These are phyloP conservation scores for Syncephalis fuscata DNA, from an alignment of 371 early-diverging fungal species.

Conservation along the genomic window DNA sequence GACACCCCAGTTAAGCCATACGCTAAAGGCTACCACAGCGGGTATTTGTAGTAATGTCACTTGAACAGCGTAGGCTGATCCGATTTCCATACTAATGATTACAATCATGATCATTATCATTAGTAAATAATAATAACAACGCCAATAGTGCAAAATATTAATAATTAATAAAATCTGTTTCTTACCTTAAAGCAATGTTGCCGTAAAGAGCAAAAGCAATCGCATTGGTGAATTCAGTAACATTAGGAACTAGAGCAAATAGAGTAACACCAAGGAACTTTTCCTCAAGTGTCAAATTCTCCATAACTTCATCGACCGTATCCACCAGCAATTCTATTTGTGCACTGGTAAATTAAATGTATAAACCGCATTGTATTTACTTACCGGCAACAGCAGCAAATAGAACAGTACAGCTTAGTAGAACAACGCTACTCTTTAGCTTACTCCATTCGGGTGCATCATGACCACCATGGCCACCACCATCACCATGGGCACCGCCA, in stretches of 20 bases:
- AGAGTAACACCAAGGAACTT: slow-evolving; percentile 84
- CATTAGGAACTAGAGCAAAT: slow-evolving; percentile 90
- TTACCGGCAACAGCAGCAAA: slow-evolving; percentile 71
- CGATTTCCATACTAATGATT: slow-evolving; percentile 67
- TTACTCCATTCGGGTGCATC: slow-evolving; percentile 90
- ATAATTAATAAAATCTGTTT: no score
- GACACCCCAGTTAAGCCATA: slow-evolving; percentile 38
- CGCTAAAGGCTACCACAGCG: slow-evolving; percentile 70
- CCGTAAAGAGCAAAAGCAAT: slow-evolving; percentile 86
- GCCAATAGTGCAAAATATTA: slow-evolving; percentile 1
- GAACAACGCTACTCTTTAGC: slow-evolving; percentile 55
- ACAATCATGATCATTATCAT: background rate
- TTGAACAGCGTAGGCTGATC: slow-evolving; percentile 90
- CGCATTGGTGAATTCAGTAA: slow-evolving; percentile 95
- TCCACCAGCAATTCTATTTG: slow-evolving; percentile 48
- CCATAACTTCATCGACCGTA: slow-evolving; percentile 55
- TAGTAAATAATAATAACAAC: background rate
- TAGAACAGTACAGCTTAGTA: slow-evolving; percentile 65
- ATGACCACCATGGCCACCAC: slow-evolving; percentile 62
- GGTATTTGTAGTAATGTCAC: slow-evolving; percentile 93
- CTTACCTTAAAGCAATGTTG: slow-evolving; percentile 71
- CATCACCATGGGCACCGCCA: slow-evolving; percentile 27
- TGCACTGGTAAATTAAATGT: background rate
- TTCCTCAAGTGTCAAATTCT: slow-evolving; percentile 45
- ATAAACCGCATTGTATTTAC: background rate